Evolutionary conservation across 2,329 filamentous ascomycete genomes (phyloP).

Genomic region (Phaeomoniella chlamydospora): DNA sequence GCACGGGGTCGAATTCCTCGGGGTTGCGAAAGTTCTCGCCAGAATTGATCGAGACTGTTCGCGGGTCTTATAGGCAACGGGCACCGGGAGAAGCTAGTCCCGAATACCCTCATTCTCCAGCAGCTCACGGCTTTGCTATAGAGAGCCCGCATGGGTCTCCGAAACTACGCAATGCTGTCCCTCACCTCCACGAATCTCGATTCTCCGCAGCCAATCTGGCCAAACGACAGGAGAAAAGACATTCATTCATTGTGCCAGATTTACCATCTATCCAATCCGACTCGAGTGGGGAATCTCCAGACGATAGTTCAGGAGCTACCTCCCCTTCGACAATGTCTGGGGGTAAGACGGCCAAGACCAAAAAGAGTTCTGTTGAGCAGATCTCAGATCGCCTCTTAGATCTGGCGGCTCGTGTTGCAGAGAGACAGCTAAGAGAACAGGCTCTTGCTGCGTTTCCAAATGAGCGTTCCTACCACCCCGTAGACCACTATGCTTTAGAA

Average conservation of each 20-base stretch:
- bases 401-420: slow-evolving; percentile 57
- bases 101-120: slow-evolving; percentile 5
- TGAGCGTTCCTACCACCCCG: slow-evolving; percentile 28
- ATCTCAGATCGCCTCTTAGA: slow-evolving; percentile 66
- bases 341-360: slow-evolving; percentile 38
- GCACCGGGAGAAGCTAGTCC: slow-evolving; percentile 23
- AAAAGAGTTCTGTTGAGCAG: slow-evolving; percentile 59
- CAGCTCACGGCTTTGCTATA: slow-evolving; percentile 2
- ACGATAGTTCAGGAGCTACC: slow-evolving; percentile 28
- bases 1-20: slow-evolving; percentile 3
- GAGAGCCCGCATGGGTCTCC: slow-evolving; percentile 2
- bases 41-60: slow-evolving; percentile 67
- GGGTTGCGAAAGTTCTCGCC: slow-evolving; percentile 49
- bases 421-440: slow-evolving; percentile 62
- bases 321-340: slow-evolving; percentile 16
- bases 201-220: slow-evolving; percentile 29
- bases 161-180: slow-evolving; percentile 3
- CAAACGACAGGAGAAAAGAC: slow-evolving; percentile 25
- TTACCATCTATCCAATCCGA: slow-evolving; percentile 48
- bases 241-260: slow-evolving; percentile 47
- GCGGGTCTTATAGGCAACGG: slow-evolving; percentile 52
- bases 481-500: slow-evolving; percentile 30
- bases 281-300: slow-evolving; percentile 32
- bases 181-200: slow-evolving; percentile 20
- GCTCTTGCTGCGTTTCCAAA: slow-evolving; percentile 34